Conservation (phyloP, 2,329 filamentous ascomycete species). For the Trichophyton mentagrophytes region DNA sequence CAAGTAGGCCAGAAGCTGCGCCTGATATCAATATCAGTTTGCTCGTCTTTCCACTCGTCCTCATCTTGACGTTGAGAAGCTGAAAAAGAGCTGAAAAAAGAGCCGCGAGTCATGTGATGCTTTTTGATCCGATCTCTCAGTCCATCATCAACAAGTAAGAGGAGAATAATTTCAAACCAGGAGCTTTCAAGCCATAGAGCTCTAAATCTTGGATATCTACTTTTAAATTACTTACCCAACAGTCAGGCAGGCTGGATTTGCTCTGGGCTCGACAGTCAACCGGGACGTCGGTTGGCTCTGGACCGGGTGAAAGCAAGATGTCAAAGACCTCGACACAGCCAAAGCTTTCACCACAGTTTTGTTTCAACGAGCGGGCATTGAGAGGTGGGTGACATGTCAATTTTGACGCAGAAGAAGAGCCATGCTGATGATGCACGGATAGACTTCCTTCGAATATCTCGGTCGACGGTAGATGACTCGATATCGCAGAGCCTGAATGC, state of each 20-base stretch:
- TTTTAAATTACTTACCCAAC: background rate
- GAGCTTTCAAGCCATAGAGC: background rate
- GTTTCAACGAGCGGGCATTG: slow-evolving; percentile 57
- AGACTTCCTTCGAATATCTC: slow-evolving; percentile 87
- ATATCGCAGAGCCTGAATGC: slow-evolving; percentile 91
- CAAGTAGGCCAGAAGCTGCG: background rate
- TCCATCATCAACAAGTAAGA: background rate
- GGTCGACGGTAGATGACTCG: slow-evolving; percentile 76
- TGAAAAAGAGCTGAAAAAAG: background rate
- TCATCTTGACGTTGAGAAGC: background rate
- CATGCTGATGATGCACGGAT: slow-evolving; percentile 9
- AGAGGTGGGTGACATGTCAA: slow-evolving; percentile 42
- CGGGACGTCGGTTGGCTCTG: slow-evolving; percentile 16
- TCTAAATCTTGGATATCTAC: background rate
- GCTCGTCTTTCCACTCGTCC: background rate
- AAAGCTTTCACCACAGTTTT: slow-evolving; percentile 58
- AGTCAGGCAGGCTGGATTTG: slow-evolving; percentile 28
- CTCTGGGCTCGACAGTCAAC: slow-evolving; percentile 24
- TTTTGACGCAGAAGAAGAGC: no score
- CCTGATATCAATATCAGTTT: background rate
- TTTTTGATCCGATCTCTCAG: background rate
- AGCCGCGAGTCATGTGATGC: background rate
- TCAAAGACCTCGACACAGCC: slow-evolving; percentile 35
- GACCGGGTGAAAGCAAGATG: slow-evolving; percentile 20
- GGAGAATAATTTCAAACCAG: background rate